phyloP scores from a whole-genome alignment of 176 grass and related monocot genomes.

The Eragrostis nindensis region DNA sequence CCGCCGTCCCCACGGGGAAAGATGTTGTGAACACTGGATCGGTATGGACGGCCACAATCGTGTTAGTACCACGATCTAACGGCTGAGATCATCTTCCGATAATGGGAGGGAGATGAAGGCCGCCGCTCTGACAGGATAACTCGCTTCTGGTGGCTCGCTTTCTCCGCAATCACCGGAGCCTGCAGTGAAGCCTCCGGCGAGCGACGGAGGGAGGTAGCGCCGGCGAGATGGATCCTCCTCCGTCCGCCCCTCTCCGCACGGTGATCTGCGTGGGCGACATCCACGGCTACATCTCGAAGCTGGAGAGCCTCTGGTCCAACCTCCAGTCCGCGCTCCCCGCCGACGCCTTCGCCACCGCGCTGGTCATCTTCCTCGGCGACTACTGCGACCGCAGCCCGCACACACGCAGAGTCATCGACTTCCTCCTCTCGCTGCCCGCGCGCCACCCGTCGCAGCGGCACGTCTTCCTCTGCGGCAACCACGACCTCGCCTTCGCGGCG shows the following conservation, averaged over 20 bases:
- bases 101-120: not conserved
- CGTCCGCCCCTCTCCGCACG: conserved; percentile 30
- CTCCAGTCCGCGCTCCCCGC: conserved; percentile 51
- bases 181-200: conserved; percentile 26
- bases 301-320: conserved; percentile 82
- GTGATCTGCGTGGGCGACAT: conserved; percentile 92
- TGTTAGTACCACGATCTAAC: not conserved
- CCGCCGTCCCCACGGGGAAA: not conserved
- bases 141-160: too few species aligned
- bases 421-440: conserved; percentile 65
- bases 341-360: conserved; percentile 73
- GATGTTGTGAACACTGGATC: not conserved
- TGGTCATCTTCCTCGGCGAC: conserved; percentile 95
- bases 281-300: conserved; percentile 86
- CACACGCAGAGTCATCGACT: conserved; percentile 67
- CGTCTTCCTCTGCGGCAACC: conserved; percentile 96
- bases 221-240: conserved; percentile 29
- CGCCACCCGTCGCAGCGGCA: conserved; percentile 69
- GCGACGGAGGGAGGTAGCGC: not conserved
- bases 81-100: not conserved
- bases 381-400: conserved; percentile 83
- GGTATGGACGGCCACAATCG: conserved; percentile 13
- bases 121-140: not conserved
- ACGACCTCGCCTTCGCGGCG: conserved; percentile 87
- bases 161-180: not conserved